These are phyloP conservation scores for Nasturtium officinale DNA, from an alignment of 345 rosid species.

Conservation along the genomic window DNA sequence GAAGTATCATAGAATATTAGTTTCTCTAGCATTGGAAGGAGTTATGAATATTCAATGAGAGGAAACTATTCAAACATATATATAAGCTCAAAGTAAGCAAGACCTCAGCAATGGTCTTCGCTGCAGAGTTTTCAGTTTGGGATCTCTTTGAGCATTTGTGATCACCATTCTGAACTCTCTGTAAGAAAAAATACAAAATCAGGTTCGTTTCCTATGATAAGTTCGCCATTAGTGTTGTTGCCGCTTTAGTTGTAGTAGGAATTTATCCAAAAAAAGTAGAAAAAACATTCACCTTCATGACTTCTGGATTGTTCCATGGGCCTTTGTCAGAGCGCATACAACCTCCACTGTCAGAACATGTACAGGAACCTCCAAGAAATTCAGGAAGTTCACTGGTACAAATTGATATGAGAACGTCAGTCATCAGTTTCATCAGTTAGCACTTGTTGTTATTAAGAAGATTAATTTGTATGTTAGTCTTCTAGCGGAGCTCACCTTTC, in stretches of 20 bases:
- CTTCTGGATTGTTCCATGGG: slow-evolving; percentile 80
- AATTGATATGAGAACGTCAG: slow-evolving; percentile 21
- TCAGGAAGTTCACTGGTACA: slow-evolving; percentile 78
- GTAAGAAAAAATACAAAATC: slow-evolving; percentile 31
- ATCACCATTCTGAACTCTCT: slow-evolving; percentile 77
- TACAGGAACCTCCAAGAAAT: slow-evolving; percentile 90
- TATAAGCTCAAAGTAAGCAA: slow-evolving; percentile 6
- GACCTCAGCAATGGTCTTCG: slow-evolving; percentile 62
- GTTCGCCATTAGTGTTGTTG: background rate
- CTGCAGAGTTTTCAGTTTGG: slow-evolving; percentile 41
- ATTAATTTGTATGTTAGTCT: background rate
- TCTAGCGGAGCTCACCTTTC: slow-evolving; percentile 50
- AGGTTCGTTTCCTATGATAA: background rate
- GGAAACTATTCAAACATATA: background rate
- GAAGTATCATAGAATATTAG: slow-evolving; percentile 24
- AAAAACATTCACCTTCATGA: slow-evolving; percentile 59
- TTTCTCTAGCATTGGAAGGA: slow-evolving; percentile 14
- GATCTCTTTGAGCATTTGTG: slow-evolving; percentile 61
- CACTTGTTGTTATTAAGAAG: too few relatives aligned
- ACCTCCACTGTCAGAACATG: slow-evolving; percentile 82
- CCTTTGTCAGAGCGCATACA: slow-evolving; percentile 96
- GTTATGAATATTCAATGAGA: background rate
- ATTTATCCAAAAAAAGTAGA: background rate
- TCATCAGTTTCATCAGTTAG: slow-evolving; percentile 3
- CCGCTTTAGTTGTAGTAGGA: slow-evolving; percentile 1